Base-by-base conservation (phyloP, 2,329 filamentous ascomycete genomes). In the Tympanopsis confertula region DNA sequence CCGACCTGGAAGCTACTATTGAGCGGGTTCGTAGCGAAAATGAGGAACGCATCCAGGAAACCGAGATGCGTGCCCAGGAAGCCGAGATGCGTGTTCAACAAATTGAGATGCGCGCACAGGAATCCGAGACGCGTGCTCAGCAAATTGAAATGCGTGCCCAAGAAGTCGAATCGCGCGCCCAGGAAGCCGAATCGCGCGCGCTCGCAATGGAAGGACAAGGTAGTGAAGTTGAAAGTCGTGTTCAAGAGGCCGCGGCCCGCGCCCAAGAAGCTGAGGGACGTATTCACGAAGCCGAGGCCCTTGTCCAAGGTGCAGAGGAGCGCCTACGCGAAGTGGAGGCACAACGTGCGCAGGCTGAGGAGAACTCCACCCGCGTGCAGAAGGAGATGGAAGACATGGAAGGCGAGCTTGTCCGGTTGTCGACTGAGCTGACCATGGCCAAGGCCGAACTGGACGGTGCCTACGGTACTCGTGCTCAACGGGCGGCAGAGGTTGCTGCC, bases 401-500 rank as follows among this genome's bases (percentile, higher is more conserved):
- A 38, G 59, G 63, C 35, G 66, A 72, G 42, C 48, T 75, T 39
- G 66, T 70, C 22, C 71, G 76, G 55, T 62, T 73, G 50, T 77
- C 77, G 63, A 76, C 71, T 38, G 73, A 78, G 48, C 61, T 74
- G 41, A 74, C 72, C 35, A 67, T 77, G 47, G 69, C 71, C 37
- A 69, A 71, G 49, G 74, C 74, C 14, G 74, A 78, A 53, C 65
- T 78, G 20, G 74, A 78, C 44, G 71, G 71, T 40, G 73, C 73
- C 19, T 76, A 77, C 50, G 73, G 73, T 40, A 67, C 68, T 40
- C 67, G 72, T 41, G 66, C 69, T 41, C 66, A 84, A 52, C 73
- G 80, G 20, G 77, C 78, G 12, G 78, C 76, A n/a, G 76, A 81
- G 52, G 71, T 71, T 10, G 72, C 73, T 7, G 62, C 65, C 35